Conservation (phyloP, 106 monocot genomes). For the Dactylorhiza incarnata region DNA sequence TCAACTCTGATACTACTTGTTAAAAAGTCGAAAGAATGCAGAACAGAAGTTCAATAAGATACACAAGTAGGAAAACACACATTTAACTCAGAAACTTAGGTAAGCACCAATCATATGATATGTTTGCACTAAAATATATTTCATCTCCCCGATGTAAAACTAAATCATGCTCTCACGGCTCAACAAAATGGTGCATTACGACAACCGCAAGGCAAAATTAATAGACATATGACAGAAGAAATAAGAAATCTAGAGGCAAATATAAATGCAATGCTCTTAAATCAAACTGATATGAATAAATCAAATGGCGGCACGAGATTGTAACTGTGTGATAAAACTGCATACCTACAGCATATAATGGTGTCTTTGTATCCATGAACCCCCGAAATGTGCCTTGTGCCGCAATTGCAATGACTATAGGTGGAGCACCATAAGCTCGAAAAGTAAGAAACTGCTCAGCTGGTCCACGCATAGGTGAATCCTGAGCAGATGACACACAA, state of each 20-base stretch:
- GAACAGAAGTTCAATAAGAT: no score
- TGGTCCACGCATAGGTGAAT: slow-evolving; percentile 84
- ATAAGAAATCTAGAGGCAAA: background rate
- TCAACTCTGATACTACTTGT: no score
- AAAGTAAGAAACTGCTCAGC: slow-evolving; percentile 84
- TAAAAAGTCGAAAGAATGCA: no score
- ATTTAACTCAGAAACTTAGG: no score
- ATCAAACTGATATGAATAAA: background rate
- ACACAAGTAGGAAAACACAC: no score
- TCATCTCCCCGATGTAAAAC: no score
- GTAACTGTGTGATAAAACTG: background rate
- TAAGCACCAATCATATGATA: no score
- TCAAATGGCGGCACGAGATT: background rate
- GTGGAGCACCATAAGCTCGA: slow-evolving; percentile 83
- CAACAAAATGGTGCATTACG: no score
- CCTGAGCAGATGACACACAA: slow-evolving; percentile 24
- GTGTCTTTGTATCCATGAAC: slow-evolving; percentile 93
- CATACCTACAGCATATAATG: slow-evolving; percentile 86
- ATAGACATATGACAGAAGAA: background rate
- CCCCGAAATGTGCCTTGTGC: slow-evolving; percentile 98
- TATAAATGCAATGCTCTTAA: background rate
- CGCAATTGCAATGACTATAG: slow-evolving; percentile 90
- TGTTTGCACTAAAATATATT: no score
- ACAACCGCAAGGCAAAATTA: background rate
- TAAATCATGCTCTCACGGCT: no score